Conservation (phyloP, 2,329 filamentous ascomycete genomes). For the Pseudovirgaria hyperparasitica region DNA sequence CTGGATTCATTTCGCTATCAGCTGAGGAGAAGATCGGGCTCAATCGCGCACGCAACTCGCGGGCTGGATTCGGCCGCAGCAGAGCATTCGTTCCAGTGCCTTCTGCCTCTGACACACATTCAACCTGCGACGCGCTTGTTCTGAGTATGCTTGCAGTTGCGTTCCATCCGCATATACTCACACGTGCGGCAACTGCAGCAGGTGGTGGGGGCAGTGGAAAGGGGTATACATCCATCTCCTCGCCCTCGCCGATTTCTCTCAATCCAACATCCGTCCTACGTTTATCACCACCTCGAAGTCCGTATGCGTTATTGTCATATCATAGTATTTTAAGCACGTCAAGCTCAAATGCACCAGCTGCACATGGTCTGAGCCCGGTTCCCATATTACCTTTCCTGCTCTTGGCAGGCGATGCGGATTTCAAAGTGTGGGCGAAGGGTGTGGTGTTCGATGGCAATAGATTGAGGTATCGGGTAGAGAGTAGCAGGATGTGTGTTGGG, state of each 20-base stretch:
- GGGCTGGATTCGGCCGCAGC: too few relatives aligned
- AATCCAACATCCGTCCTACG: constrained; percentile 61
- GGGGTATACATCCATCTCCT: constrained; percentile 87
- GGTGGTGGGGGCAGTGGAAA: constrained; percentile 80
- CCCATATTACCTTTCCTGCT: too few relatives aligned
- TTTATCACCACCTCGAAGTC: constrained; percentile 31
- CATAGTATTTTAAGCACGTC: constrained; percentile 89
- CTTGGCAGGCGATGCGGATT: constrained; percentile 73
- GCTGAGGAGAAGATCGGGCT: constrained; percentile 58
- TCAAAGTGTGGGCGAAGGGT: constrained; percentile 81
- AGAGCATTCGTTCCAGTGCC: constrained; percentile 79
- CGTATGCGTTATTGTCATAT: constrained; percentile 95
- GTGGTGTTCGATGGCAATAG: constrained; percentile 79
- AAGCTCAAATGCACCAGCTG: constrained; percentile 67
- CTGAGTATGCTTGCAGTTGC: constrained; percentile 81
- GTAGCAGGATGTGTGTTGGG: constrained; percentile 88
- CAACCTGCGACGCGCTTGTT: constrained; percentile 66
- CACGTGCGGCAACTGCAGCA: constrained; percentile 67
- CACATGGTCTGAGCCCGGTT: too few relatives aligned
- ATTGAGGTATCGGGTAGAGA: constrained; percentile 65
- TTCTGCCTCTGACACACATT: constrained; percentile 59
- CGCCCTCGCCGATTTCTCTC: constrained; percentile 69
- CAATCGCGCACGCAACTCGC: constrained; percentile 53
- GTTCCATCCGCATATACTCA: constrained; percentile 88
- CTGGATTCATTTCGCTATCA: constrained; percentile 66